Evolutionary conservation across 148 eudicot genomes (phyloP), one percentile per base, ranked within the genome.

Genomic region (Silene uniflora): DNA sequence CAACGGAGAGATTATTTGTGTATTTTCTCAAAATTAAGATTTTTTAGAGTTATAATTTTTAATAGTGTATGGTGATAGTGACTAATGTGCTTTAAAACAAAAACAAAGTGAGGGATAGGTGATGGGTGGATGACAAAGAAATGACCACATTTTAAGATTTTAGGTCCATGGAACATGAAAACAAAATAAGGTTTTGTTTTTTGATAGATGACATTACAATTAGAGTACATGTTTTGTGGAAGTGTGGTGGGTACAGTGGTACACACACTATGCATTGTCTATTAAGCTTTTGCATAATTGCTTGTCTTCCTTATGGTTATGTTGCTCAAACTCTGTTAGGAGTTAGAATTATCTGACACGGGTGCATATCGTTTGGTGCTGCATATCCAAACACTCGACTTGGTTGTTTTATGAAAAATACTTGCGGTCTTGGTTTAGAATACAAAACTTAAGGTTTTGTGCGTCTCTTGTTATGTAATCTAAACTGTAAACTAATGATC

Each of bases 71-170:
- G 16, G 17, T 39, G 23, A 71, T 49, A 7, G 62, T 73, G 66
- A 73, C 75, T 21, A 23, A 12, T 25, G 68, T 13, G n/a, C 16
- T 25, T 5, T 25, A 32, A 64, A 64, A 64, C 14, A 27, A 64
- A 32, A 64, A 23, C 44, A 64, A 64, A 64, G n/a, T 64, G 68
- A 64, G 68, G 39, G 44, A 64, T 64, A 32, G 68, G 39, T 64
- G 35, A 64, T 64, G 68, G 68, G 68, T 64, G 68, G 68, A 27
- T 64, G 44, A 14, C 17, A 27, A 6, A 29, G 17, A 64, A 64
- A 25, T 27, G 67, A 14, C 32, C 66, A 21, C 17, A 62, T 22
- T 22, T 24, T 62, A 24, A 2, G 16, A 8, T 62, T 62, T 62
- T 49, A 49, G 54, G 54, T 49, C 10, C 54, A 62, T 23, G 11